A percentile compares a stretch with the other conserved stretches of the same genome.
Evolutionary conservation across 1,139 yeast species (phyloP).

Genomic region (Yamadazyma dushanensis): DNA sequence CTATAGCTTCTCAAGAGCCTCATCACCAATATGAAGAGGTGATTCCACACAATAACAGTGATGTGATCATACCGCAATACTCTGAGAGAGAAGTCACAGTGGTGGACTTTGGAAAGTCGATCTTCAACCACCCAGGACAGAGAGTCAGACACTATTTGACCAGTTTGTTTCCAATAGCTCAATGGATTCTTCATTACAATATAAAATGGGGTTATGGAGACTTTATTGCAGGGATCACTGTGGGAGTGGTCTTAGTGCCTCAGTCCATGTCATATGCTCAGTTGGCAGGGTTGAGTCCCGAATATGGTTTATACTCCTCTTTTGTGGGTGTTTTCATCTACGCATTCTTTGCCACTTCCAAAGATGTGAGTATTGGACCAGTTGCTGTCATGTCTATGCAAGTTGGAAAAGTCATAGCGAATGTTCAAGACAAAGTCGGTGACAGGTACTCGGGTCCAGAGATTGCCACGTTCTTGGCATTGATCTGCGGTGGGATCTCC

Average conservation of each 20-base stretch:
- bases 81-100: constrained; percentile 44
- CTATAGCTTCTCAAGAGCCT: constrained; percentile 7
- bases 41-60: constrained; percentile 5
- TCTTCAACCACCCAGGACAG: constrained; percentile 41
- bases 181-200: constrained; percentile 86
- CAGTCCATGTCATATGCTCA: constrained; percentile 95
- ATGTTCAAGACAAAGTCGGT: constrained; percentile 46
- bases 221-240: constrained; percentile 88
- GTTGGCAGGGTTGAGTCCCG: constrained; percentile 77
- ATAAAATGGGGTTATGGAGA: constrained; percentile 78
- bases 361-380: constrained; percentile 95
- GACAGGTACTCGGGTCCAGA: constrained; percentile 55
- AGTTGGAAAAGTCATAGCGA: constrained; percentile 73
- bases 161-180: constrained; percentile 74
- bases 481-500: constrained; percentile 84
- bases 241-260: constrained; percentile 90
- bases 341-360: constrained; percentile 89
- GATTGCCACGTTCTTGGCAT: constrained; percentile 78
- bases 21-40: constrained; percentile 12
- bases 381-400: constrained; percentile 95
- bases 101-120: constrained; percentile 42
- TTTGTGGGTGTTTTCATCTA: constrained; percentile 90
- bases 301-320: constrained; percentile 88
- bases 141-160: constrained; percentile 46
- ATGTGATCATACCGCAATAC: constrained; percentile 36